Evolutionary conservation across 306 rosid species (phyloP).

Genomic region (Citrullus colocynthis): DNA sequence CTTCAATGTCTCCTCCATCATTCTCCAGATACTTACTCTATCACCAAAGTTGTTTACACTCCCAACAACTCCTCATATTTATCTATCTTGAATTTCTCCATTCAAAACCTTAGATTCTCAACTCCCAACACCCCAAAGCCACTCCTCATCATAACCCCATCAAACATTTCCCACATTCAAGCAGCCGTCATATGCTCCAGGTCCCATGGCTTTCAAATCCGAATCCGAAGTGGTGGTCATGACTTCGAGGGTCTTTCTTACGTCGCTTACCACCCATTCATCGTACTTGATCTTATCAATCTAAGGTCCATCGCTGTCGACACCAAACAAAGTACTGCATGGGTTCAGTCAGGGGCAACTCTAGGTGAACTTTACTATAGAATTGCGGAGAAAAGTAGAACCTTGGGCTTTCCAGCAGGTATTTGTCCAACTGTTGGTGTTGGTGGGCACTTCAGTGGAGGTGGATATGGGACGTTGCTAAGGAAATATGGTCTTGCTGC

Average conservation of each 20-base stretch:
- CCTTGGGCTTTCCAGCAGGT: neutral
- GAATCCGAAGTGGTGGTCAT: neutral
- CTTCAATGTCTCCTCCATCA: neutral
- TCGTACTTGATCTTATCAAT: neutral
- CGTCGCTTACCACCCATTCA: neutral
- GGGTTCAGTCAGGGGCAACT: neutral
- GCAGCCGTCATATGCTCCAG: neutral
- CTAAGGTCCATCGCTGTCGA: neutral
- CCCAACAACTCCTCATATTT: neutral
- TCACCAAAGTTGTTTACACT: neutral
- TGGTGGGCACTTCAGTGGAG: neutral
- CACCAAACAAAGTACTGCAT: neutral
- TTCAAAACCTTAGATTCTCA: neutral
- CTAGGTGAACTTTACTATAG: neutral
- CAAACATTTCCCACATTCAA: neutral
- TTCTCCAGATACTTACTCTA: neutral
- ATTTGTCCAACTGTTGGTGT: neutral
- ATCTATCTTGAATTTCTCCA: neutral
- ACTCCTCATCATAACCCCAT: neutral
- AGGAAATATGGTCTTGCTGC: neutral
- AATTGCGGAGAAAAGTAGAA: neutral
- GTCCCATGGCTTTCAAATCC: neutral
- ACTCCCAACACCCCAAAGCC: neutral
- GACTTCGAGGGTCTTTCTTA: neutral
- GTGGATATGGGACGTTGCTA: neutral